Conservation (phyloP, 345 rosid species). For the Brassica incana region DNA sequence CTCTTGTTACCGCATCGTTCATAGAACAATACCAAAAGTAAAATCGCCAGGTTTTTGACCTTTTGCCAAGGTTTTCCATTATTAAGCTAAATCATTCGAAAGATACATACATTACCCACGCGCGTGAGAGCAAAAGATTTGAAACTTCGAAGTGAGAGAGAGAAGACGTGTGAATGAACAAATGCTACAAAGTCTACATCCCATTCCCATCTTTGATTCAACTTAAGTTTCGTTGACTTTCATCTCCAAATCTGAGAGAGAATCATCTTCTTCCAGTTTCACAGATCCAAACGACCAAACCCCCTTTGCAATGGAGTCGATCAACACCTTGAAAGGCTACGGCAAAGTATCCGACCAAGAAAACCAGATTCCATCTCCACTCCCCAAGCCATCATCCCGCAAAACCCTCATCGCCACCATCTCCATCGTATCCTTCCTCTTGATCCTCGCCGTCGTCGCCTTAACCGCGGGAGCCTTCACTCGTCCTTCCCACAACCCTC, state of each 20-base stretch:
- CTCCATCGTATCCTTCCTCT: constrained; percentile 47
- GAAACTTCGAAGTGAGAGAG: not conserved
- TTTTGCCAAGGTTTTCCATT: too few species aligned
- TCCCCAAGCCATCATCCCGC: constrained; percentile 25
- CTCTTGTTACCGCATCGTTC: too few species aligned
- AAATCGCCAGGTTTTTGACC: too few species aligned
- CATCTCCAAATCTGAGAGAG: not conserved
- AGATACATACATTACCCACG: not conserved
- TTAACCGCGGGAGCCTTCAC: constrained; percentile 41
- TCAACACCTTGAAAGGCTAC: constrained; percentile 63
- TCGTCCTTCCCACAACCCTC: constrained; percentile 29
- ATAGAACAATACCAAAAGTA: too few species aligned
- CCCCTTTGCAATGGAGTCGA: constrained; percentile 22
- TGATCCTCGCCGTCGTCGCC: constrained; percentile 44
- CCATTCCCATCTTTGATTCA: not conserved
- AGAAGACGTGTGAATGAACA: constrained; percentile 8
- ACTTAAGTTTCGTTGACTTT: constrained; percentile 3
- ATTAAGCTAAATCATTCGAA: not conserved
- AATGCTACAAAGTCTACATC: not conserved
- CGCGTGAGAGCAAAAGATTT: not conserved
- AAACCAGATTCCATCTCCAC: constrained; percentile 39
- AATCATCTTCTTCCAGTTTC: not conserved
- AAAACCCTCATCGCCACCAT: constrained; percentile 40
- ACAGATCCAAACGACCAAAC: not conserved
- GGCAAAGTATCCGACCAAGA: constrained; percentile 56